Evolutionary conservation across 768 basidiomycete genomes (phyloP), one percentile per base, ranked within the genome.

Genomic region (Jaapia argillacea): DNA sequence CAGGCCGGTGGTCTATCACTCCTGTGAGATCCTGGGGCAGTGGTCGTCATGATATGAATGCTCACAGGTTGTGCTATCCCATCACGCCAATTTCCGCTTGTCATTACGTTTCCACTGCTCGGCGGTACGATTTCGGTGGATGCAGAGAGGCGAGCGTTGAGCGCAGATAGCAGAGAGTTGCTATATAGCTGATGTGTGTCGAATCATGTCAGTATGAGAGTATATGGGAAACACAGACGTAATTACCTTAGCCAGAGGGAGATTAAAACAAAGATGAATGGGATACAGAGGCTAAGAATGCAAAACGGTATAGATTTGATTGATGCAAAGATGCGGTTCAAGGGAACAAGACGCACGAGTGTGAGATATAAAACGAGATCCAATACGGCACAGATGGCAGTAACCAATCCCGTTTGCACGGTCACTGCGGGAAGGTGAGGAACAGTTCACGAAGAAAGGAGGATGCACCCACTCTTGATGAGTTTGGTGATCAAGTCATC

Each of bases 161-260:
- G 44, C 6, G 38, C 20, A 6, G 44, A 45, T 20, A 46, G 24
- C 27, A 46, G 42, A 13, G 45, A 42, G 41, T 46, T 46, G 5
- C 38, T 43, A 35, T 46, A 43, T 21, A 46, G 35, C 41, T n/a
- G n/a, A n/a, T n/a, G n/a, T n/a, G n/a, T n/a, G n/a, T n/a, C n/a
- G n/a, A n/a, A n/a, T n/a, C n/a, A n/a, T n/a, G n/a, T n/a, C n/a
- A n/a, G n/a, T n/a, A n/a, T n/a, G n/a, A n/a, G n/a, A n/a, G n/a
- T n/a, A n/a, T n/a, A n/a, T n/a, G n/a, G n/a, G n/a, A n/a, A n/a
- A n/a, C n/a, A n/a, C n/a, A n/a, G n/a, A n/a, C n/a, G n/a, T n/a
- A n/a, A n/a, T n/a, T n/a, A n/a, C n/a, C n/a, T 46, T 46, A n/a
- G 45, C 26, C n/a, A 46, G 41, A 12, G 45, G 45, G 5, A 46